A percentile compares a stretch with the other conserved stretches of the same genome.
These are phyloP conservation scores for Tubosaeta sp. DNA, from an alignment of 768 basidiomycete species.

Conservation along the genomic window DNA sequence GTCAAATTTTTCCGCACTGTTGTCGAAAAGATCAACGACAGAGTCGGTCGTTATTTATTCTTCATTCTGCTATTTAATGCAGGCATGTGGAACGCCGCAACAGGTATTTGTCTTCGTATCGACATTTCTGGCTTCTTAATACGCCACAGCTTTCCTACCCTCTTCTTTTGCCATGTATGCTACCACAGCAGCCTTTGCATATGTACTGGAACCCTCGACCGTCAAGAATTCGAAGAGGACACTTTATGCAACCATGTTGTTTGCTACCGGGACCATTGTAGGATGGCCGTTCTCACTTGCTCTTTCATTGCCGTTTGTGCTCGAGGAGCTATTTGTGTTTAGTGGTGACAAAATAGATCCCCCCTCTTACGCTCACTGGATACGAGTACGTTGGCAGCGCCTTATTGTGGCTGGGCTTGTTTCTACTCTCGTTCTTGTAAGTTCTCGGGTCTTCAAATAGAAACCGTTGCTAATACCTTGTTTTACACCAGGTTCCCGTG, in stretches of 20 bases:
- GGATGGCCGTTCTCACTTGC: slow-evolving; percentile 98
- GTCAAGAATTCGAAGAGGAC: slow-evolving; percentile 51
- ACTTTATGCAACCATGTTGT: slow-evolving; percentile 59
- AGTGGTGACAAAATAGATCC: slow-evolving; percentile 62
- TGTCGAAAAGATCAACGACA: slow-evolving; percentile 76
- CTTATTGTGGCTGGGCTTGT: slow-evolving; percentile 49
- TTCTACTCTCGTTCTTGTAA: slow-evolving; percentile 62
- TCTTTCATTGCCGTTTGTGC: slow-evolving; percentile 80
- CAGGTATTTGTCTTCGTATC: slow-evolving; percentile 44
- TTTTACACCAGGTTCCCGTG: slow-evolving; percentile 71
- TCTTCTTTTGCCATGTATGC: slow-evolving; percentile 96
- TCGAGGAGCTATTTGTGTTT: slow-evolving; percentile 83
- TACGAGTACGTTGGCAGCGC: slow-evolving; percentile 55
- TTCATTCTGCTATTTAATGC: slow-evolving; percentile 82
- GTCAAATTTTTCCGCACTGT: slow-evolving; percentile 79
- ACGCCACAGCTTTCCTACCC: slow-evolving; percentile 75
- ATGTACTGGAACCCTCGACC: slow-evolving; percentile 56
- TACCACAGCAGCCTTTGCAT: slow-evolving; percentile 73
- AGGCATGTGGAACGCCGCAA: slow-evolving; percentile 92
- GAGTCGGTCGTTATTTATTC: slow-evolving; percentile 90
- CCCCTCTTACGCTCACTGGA: slow-evolving; percentile 48
- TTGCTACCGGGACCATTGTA: slow-evolving; percentile 80
- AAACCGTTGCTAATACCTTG: not conserved
- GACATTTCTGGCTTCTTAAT: slow-evolving; percentile 9
- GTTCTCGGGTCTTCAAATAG: slow-evolving; percentile 14